These are phyloP conservation scores for Coemansia sp. DNA, from an alignment of 192 early-diverging fungal species.

Conservation along the genomic window DNA sequence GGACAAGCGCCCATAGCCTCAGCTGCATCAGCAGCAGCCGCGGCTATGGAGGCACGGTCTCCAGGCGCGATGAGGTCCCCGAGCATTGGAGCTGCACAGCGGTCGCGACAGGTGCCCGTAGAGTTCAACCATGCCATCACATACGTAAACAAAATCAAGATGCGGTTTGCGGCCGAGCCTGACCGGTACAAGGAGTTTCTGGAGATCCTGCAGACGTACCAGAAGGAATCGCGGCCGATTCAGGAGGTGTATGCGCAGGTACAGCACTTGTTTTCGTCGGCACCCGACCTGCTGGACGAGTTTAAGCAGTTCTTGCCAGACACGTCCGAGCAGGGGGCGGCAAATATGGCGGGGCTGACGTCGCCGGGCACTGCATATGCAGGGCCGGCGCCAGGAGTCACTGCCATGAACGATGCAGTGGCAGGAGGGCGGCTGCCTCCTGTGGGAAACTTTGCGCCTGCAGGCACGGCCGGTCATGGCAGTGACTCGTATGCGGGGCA, in stretches of 20 bases:
- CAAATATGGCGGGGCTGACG: slow-evolving; percentile 15
- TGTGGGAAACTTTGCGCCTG: slow-evolving; percentile 58
- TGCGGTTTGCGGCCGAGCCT: slow-evolving; percentile 86
- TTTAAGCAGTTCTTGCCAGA: slow-evolving; percentile 99
- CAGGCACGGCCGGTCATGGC: slow-evolving; percentile 13
- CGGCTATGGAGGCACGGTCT: slow-evolving; percentile 19
- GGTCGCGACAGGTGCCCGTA: slow-evolving; percentile 67
- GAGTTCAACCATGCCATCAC: slow-evolving; percentile 99
- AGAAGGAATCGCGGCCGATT: slow-evolving; percentile 93
- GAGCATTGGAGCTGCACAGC: slow-evolving; percentile 22
- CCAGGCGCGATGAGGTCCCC: slow-evolving; percentile 35
- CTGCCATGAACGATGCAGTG: slow-evolving; percentile 23
- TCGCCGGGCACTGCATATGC: slow-evolving; percentile 35
- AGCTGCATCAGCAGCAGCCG: slow-evolving; percentile 1
- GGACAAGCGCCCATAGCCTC: slow-evolving; percentile 5
- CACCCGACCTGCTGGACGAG: slow-evolving; percentile 90
- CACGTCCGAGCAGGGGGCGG: slow-evolving; percentile 58
- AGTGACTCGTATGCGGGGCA: slow-evolving; percentile 24
- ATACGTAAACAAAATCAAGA: slow-evolving; percentile 99
- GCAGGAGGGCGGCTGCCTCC: slow-evolving; percentile 53
- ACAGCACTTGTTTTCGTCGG: slow-evolving; percentile 77
- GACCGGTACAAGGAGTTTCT: slow-evolving; percentile 97
- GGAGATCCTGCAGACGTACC: slow-evolving; percentile 96
- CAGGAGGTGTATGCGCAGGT: slow-evolving; percentile 97
- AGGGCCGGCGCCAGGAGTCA: slow-evolving; percentile 11